Percentiles rank a stretch among this genome's conserved stretches.
These are phyloP conservation scores for Ceratocystiopsis brevicomis DNA, from an alignment of 2,329 filamentous ascomycete genomes.

Conservation along the genomic window DNA sequence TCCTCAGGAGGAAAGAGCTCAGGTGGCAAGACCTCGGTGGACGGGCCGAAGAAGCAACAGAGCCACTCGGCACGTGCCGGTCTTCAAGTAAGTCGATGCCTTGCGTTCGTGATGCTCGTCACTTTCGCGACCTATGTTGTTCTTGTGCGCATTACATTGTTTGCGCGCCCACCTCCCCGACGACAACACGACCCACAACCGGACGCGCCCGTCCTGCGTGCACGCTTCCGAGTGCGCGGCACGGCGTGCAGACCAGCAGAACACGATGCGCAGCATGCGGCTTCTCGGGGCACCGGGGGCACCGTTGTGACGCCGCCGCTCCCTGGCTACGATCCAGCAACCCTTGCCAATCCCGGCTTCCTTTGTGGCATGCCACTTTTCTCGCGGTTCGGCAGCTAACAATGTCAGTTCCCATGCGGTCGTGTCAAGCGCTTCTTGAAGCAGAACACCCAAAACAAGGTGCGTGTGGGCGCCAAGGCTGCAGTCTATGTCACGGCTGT, in stretches of 20 bases:
- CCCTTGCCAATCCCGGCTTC: no score
- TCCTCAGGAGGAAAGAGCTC: slow-evolving; percentile 74
- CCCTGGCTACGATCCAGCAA: no score
- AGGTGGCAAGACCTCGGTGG: slow-evolving; percentile 54
- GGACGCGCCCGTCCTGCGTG: no score
- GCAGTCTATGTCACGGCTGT: slow-evolving; percentile 97
- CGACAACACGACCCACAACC: background rate
- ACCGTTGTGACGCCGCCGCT: no score
- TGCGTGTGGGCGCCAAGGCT: slow-evolving; percentile 96
- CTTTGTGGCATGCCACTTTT: no score
- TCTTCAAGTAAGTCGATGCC: slow-evolving; percentile 57
- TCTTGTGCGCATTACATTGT: background rate
- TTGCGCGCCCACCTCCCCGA: background rate
- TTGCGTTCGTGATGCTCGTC: slow-evolving; percentile 1
- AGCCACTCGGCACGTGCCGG: slow-evolving; percentile 92
- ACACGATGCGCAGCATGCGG: no score
- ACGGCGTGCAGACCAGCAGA: no score
- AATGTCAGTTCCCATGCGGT: slow-evolving; percentile 77
- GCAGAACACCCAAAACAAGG: slow-evolving; percentile 98
- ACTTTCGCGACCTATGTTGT: slow-evolving; percentile 7
- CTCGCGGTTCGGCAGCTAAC: background rate
- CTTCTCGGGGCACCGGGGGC: no score
- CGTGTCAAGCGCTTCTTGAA: slow-evolving; percentile 99
- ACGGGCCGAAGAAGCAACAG: slow-evolving; percentile 67
- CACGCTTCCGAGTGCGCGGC: no score